Evolutionary conservation across 495 filamentous ascomycete species (phyloP).

Genomic region (Alectoria sarmentosa): DNA sequence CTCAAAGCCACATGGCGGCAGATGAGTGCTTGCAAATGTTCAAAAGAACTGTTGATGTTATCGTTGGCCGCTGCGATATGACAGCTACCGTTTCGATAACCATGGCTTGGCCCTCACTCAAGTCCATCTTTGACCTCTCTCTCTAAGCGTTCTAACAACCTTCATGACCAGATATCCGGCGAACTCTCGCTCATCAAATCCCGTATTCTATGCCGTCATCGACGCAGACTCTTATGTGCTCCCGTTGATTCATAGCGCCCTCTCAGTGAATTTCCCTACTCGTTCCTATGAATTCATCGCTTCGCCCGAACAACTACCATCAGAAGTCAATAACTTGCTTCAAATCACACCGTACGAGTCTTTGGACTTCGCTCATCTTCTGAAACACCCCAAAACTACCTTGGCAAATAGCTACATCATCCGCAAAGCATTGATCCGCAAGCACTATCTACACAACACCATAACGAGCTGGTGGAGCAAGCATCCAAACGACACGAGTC

Average conservation of each 20-base stretch:
- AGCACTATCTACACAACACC: slow-evolving; percentile 82
- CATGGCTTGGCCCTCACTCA: not conserved
- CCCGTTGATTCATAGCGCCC: slow-evolving; percentile 65
- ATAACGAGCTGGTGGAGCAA: slow-evolving; percentile 76
- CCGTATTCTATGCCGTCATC: slow-evolving; percentile 63
- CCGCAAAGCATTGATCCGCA: slow-evolving; percentile 94
- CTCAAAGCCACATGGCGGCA: not conserved
- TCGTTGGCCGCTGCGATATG: not conserved
- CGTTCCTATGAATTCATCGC: slow-evolving; percentile 38
- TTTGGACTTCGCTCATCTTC: slow-evolving; percentile 69
- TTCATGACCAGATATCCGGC: not conserved
- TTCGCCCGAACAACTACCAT: slow-evolving; percentile 39
- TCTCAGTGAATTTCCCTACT: slow-evolving; percentile 53
- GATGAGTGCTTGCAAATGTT: not conserved
- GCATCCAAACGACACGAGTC: slow-evolving; percentile 55
- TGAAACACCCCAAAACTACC: slow-evolving; percentile 50
- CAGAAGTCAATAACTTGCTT: slow-evolving; percentile 48
- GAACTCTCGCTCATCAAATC: slow-evolving; percentile 17
- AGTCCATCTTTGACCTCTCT: not conserved
- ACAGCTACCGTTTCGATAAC: not conserved
- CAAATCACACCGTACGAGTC: slow-evolving; percentile 83
- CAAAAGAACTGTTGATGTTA: not conserved
- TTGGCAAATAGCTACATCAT: slow-evolving; percentile 82
- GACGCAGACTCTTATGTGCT: slow-evolving; percentile 81
- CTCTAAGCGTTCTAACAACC: slow-evolving; percentile 2